A percentile compares a stretch with the other conserved stretches of the same genome.
These are phyloP conservation scores for Botrytis porri DNA, from an alignment of 2,329 filamentous ascomycete genomes.

Conservation along the genomic window DNA sequence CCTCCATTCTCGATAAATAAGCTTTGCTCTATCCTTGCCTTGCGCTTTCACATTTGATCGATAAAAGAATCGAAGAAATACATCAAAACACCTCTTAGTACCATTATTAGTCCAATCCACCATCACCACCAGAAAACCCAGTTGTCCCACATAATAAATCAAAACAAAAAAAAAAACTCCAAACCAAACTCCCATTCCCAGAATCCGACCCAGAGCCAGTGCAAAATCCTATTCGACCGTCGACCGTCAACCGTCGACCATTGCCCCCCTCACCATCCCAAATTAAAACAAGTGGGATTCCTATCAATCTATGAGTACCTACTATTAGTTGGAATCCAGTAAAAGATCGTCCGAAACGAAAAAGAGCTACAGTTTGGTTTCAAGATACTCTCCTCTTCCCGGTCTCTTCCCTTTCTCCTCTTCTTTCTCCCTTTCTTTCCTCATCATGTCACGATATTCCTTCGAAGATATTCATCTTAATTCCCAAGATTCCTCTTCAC, in stretches of 20 bases:
- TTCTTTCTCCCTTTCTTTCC: background rate
- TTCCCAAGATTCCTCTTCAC: conserved; percentile 1
- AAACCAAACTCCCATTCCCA: background rate
- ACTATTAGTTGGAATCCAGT: conserved; percentile 5
- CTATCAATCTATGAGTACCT: background rate
- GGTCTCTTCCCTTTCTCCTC: too few species aligned
- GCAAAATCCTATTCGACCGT: background rate
- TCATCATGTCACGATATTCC: conserved; percentile 11
- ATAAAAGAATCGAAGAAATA: background rate
- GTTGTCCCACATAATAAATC: background rate
- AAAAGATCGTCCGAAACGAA: conserved; percentile 11
- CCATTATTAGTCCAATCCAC: background rate
- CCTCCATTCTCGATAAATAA: background rate
- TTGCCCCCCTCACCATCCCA: background rate
- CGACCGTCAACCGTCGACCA: background rate
- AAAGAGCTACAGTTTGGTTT: background rate
- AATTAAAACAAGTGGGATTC: background rate
- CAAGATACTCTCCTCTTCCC: background rate
- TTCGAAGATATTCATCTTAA: conserved; percentile 1
- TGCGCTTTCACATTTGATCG: background rate
- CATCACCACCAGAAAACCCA: background rate
- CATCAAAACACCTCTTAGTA: background rate
- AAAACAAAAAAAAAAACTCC: too few species aligned
- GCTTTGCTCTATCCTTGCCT: background rate
- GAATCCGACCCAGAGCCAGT: background rate